Base-by-base conservation (phyloP, 371 early-diverging fungal genomes). In the Actinomortierella wolfii region DNA sequence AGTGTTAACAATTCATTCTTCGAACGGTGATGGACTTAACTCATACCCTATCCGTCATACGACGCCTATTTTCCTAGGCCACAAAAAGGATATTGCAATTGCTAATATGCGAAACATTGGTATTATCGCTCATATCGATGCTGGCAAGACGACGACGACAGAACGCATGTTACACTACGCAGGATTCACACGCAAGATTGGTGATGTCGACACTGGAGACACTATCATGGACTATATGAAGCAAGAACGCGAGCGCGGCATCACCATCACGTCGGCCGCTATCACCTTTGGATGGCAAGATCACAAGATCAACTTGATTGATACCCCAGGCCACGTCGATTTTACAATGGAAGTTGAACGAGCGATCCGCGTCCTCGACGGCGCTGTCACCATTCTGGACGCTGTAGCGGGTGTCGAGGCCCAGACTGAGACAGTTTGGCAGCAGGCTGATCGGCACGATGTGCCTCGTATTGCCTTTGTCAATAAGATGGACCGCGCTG, bases 121-220 rank as follows among this genome's bases (percentile, higher is more conserved):
- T 8, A 97, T 97, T 46, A 94, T 97, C 59, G 98, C 98, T 0
- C 98, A 98, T 61, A 96, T 98, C 61, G 98, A 98, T 78, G 98
- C 97, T 78, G 93, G 92, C 49, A 97, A 98, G 73, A 98, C 98
- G 14, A 98, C 98, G 1, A 94, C 95, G 1, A 95, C 97, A 0
- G 98, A 98, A 67, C 89, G 98, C n/a, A 95, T 98, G 92, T 84
- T 98, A 14, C 92, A 90, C 75, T 94, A 94, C 80, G 92, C 95
- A 3, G 97, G 97, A 8, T 90, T 92, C 50, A 97, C 95, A 0
- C 88, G 88, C 51, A 76, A 83, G 9, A 89, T 96, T 48, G 95
- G 95, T 58, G 89, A 92, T 59, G 97, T 98, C 5, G 97, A 98
- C 66, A 81, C 86, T 43, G 97, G 97, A 14, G 90, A 90, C 54